Percentiles rank a stretch among this genome's conserved stretches.
Conservation (phyloP, 139 green algal genomes). For the Deuterostichococcus epilithicus region DNA sequence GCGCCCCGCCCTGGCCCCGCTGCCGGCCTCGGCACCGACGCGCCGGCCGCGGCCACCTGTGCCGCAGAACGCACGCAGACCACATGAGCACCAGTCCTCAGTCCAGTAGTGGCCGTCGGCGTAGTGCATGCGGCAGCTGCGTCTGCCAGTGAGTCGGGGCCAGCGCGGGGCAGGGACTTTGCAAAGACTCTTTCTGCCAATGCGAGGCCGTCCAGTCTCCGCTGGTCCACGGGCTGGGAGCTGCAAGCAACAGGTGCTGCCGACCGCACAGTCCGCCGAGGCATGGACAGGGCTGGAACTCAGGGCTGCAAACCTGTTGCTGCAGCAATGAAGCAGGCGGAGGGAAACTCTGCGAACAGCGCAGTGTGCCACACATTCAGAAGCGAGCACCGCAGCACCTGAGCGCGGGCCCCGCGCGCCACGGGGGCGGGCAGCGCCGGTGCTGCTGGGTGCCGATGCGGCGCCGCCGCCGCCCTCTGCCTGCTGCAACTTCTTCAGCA, state of each 20-base stretch:
- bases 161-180: too few species aligned
- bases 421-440: background rate
- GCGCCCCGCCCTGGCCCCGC: too few species aligned
- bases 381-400: background rate
- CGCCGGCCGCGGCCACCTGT: background rate
- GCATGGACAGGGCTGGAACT: background rate
- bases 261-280: too few species aligned
- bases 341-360: background rate
- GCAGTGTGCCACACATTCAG: background rate
- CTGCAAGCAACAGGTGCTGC: too few species aligned
- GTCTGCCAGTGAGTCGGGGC: too few species aligned
- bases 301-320: background rate
- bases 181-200: too few species aligned
- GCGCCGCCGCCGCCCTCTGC: background rate
- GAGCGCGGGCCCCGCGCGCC: background rate
- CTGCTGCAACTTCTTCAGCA: conserved; percentile 72
- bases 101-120: background rate
- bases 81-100: background rate
- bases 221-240: too few species aligned
- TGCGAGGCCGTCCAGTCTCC: too few species aligned
- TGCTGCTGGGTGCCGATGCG: conserved; percentile 3
- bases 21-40: background rate
- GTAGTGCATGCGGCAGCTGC: too few species aligned
- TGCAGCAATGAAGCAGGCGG: background rate
- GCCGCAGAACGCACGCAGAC: too few species aligned